Evolutionary conservation across 192 early-diverging fungal genomes (phyloP), one percentile per base, ranked within the genome.

Genomic region (Dispira simplex): DNA sequence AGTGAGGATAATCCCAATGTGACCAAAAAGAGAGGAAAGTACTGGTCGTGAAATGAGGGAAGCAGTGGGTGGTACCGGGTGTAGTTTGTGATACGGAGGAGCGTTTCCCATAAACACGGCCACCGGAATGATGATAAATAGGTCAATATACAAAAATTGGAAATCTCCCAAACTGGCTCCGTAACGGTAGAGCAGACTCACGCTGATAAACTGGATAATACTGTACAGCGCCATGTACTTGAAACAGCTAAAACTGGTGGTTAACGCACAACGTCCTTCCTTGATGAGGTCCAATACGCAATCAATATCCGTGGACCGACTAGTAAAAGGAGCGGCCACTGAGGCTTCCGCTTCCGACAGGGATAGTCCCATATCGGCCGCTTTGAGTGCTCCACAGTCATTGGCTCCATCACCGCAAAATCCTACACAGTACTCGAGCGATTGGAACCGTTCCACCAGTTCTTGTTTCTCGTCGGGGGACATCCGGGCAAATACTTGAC

Each of bases 371-470:
- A 95, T 90, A 71, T 99, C 97, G 20, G 91, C 95, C 0, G 89
- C 87, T 62, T 96, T 91, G 14, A 99, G 75, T 4, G 97, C 97
- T 20, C 94, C 93, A 75, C 91, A 93, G 71, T 99, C 97, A 66
- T 99, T 99, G 20, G 97, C 94, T 11, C 97, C 97, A 69, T 99
- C 97, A n/a, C 97, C 97, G 69, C 94, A 97, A 71, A 99, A 99
- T 0, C 93, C 91, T 27, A 91, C 87, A 67, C 87, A 92, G 75
- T 98, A 95, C 14, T 88, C 93, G 27, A 97, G 80, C 21, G 74
- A 79, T 68, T 98, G 94, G 46, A 98, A 72, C 59, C 83, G 81
- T 67, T 92, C 87, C 6, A 99, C 93, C 18, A 99, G 70, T 67
- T 91, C 85, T 46, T 92, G 90, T 64, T 99, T 99, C 70, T 97